These are phyloP conservation scores for Porcisia hertigi DNA, from an alignment of 208 protist species.

Conservation along the genomic window DNA sequence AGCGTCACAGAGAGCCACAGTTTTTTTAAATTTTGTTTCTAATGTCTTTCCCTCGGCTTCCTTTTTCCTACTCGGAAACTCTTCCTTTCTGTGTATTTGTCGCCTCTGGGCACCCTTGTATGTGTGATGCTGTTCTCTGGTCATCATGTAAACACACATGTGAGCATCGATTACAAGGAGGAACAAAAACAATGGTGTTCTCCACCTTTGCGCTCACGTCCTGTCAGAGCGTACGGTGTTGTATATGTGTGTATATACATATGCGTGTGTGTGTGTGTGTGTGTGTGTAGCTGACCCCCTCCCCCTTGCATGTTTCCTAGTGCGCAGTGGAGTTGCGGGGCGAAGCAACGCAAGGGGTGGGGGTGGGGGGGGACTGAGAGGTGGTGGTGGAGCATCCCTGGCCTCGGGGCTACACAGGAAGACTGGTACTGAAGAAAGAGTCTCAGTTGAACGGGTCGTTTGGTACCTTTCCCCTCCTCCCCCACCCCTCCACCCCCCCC, in stretches of 20 bases:
- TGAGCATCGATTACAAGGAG: neutral
- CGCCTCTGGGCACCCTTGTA: too few relatives aligned
- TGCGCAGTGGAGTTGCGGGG: neutral
- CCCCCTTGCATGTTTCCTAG: neutral
- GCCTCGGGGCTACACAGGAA: neutral
- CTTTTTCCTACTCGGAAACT: too few relatives aligned
- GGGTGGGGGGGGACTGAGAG: neutral
- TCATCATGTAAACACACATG: too few relatives aligned
- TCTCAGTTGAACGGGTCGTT: neutral
- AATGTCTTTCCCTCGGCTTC: neutral
- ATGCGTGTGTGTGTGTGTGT: constrained; percentile 10
- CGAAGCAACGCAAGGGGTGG: too few relatives aligned
- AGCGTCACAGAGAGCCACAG: neutral
- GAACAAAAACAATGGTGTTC: neutral
- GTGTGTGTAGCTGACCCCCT: neutral
- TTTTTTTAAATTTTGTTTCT: too few relatives aligned
- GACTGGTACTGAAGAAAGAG: neutral
- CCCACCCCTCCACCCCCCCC: too few relatives aligned
- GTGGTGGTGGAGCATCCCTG: neutral
- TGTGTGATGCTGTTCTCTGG: too few relatives aligned
- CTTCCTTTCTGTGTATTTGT: too few relatives aligned
- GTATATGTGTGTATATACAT: constrained; percentile 4
- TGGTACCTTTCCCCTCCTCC: too few relatives aligned
- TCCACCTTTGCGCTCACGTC: neutral
- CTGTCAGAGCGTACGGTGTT: neutral